Evolutionary conservation across 805 yeast species (phyloP), one percentile per base, ranked within the genome.

Genomic region (Ogataea corticis): DNA sequence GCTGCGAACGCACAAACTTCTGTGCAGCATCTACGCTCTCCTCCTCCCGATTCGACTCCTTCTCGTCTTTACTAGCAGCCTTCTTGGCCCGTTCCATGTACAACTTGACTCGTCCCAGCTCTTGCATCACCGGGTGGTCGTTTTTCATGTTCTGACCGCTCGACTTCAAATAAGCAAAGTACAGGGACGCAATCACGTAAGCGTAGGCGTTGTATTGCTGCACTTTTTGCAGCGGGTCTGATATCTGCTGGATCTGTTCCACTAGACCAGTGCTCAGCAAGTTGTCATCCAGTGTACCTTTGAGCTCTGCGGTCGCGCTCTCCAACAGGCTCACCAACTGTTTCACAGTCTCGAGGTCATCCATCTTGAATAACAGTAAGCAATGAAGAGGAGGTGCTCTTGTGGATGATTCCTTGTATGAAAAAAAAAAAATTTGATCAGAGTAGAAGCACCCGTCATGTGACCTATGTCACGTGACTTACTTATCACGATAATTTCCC

Each of bases 91-190:
- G 73, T 31, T 73, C 73, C 81, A 85, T 83, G 52, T 83, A 85
- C n/a, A 71, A 58, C 60, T 84, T 85, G 33, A 87, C 83, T 49
- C 90, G 70, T 7, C 69, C 72, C 42, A 87, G 67, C 57, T 86
- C 95, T 25, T 67, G 67, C 82, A 83, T 80, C 16, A 89, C 76
- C 2, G 84, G 82, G 53, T 85, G 88, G 6, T 65, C 61, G 10
- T 71, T 72, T 1, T 83, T 76, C 6, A 39, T 46, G 46, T 82
- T 78, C 13, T 72, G 62, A 1, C 92, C 92, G 13, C 66, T 66
- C 0, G 81, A 58, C 51, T 85, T 82, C 46, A 85, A 61, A 55
- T 81, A 78, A 4, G 85, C 75, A 62, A 77, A 83, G 44, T 80
- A 67, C 16, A 81, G 57, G 0, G 89, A 81, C 9, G 80, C 69